Evolutionary conservation across 2,329 filamentous ascomycete species (phyloP).

Genomic region (Alternaria conjuncta): DNA sequence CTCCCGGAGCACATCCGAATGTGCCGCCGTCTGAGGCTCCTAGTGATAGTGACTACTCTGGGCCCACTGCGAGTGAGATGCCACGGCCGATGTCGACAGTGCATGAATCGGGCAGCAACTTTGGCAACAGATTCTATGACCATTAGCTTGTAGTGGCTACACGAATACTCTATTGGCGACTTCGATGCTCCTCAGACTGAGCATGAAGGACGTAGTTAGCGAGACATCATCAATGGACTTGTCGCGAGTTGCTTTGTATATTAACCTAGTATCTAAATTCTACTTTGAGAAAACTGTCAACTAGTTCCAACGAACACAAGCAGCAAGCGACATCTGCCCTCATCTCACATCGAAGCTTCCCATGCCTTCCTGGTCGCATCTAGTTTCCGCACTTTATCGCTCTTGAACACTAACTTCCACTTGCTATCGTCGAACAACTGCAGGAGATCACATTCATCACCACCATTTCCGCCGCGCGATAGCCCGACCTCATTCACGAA

Average conservation of each 20-base stretch:
- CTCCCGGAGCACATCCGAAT: not conserved
- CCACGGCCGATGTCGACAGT: not conserved
- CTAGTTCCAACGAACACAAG: not conserved
- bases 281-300: not conserved
- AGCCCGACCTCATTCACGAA: slow-evolving; percentile 9
- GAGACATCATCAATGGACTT: not conserved
- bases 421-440: not conserved
- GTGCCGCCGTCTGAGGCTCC: not conserved
- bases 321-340: not conserved
- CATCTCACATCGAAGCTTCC: not conserved
- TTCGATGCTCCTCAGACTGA: no score
- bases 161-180: no score
- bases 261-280: not conserved
- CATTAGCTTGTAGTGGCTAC: not conserved
- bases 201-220: no score
- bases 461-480: not conserved
- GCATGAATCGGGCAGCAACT: not conserved
- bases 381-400: not conserved
- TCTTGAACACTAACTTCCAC: slow-evolving; percentile 6
- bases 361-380: slow-evolving; percentile 6
- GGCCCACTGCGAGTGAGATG: not conserved
- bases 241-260: not conserved
- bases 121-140: not conserved
- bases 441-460: not conserved
- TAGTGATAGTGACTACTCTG: not conserved